Conservation (phyloP, 1,284 basidiomycete species). For the Malassezia japonica region DNA sequence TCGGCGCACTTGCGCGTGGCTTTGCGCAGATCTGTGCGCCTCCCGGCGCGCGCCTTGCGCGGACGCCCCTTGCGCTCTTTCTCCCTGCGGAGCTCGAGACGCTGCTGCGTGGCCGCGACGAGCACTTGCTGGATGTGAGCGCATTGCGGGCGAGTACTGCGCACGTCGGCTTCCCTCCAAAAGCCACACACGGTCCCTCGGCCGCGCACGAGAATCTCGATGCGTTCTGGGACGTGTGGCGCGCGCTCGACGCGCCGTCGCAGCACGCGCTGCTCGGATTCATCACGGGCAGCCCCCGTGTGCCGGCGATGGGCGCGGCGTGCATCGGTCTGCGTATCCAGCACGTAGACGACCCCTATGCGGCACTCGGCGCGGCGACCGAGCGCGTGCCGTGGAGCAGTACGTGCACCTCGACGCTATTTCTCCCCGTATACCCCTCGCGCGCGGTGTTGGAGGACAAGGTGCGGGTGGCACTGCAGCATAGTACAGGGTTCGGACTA, state of each 20-base stretch:
- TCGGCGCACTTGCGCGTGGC: slow-evolving; percentile 12
- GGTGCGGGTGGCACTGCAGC: slow-evolving; percentile 25
- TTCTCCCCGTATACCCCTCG: slow-evolving; percentile 23
- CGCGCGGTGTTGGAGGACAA: slow-evolving; percentile 17
- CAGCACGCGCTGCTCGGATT: slow-evolving; percentile 31
- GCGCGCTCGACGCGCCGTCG: slow-evolving; percentile 2
- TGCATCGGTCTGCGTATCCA: slow-evolving; percentile 28
- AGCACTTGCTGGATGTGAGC: slow-evolving; percentile 19
- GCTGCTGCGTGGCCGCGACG: slow-evolving; percentile 15
- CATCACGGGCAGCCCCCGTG: slow-evolving; percentile 31
- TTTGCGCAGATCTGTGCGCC: slow-evolving; percentile 20
- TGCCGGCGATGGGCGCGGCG: slow-evolving; percentile 24
- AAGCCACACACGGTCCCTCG: background rate
- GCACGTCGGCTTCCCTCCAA: slow-evolving; percentile 13
- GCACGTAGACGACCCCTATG: slow-evolving; percentile 14
- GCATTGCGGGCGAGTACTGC: slow-evolving; percentile 20
- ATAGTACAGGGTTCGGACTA: slow-evolving; percentile 30
- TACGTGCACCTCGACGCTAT: slow-evolving; percentile 33
- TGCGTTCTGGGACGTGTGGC: slow-evolving; percentile 26
- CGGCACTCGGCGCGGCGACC: background rate
- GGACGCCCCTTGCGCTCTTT: slow-evolving; percentile 14
- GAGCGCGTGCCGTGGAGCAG: slow-evolving; percentile 32
- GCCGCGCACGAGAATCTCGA: slow-evolving; percentile 5
- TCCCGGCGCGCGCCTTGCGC: slow-evolving; percentile 9
- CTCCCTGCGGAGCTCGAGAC: background rate